phyloP scores from a whole-genome alignment of 2,329 filamentous ascomycete species.

The Aspergillus vadensis region DNA sequence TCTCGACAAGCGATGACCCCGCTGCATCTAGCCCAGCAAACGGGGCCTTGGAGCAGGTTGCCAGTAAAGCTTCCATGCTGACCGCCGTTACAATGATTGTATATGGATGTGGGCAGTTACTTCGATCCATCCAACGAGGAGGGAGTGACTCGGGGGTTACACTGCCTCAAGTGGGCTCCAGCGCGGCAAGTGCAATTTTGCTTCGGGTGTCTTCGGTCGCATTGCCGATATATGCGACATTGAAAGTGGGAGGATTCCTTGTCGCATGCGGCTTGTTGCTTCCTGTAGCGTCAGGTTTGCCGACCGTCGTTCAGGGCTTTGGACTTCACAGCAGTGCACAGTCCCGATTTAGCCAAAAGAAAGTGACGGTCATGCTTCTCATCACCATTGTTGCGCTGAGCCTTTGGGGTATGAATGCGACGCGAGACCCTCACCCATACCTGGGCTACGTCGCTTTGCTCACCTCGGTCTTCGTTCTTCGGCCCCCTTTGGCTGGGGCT shows the following conservation, averaged over 20 bases:
- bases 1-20: constrained; percentile 13
- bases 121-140: constrained; percentile 17
- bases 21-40: constrained; percentile 9
- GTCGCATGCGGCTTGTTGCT: constrained; percentile 56
- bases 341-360: constrained; percentile 32
- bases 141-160: constrained; percentile 13
- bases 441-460: constrained; percentile 52
- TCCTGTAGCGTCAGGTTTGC: constrained; percentile 50
- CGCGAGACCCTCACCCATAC: constrained; percentile 41
- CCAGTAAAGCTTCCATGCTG: constrained; percentile 28
- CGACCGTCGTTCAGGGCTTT: constrained; percentile 24
- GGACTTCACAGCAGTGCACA: constrained; percentile 15
- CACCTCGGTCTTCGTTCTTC: constrained; percentile 50
- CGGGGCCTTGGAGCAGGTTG: constrained; percentile 23
- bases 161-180: constrained; percentile 22
- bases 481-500: constrained; percentile 46
- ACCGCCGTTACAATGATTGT: constrained; percentile 36
- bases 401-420: constrained; percentile 33
- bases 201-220: constrained; percentile 45
- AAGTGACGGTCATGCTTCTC: constrained; percentile 30
- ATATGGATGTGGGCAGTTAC: constrained; percentile 31
- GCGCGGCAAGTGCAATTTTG: constrained; percentile 24
- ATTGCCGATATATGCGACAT: constrained; percentile 59
- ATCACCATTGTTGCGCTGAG: constrained; percentile 26
- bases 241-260: constrained; percentile 57